Base-by-base conservation (phyloP, 148 eudicot species). In the Fagopyrum homotropicum region DNA sequence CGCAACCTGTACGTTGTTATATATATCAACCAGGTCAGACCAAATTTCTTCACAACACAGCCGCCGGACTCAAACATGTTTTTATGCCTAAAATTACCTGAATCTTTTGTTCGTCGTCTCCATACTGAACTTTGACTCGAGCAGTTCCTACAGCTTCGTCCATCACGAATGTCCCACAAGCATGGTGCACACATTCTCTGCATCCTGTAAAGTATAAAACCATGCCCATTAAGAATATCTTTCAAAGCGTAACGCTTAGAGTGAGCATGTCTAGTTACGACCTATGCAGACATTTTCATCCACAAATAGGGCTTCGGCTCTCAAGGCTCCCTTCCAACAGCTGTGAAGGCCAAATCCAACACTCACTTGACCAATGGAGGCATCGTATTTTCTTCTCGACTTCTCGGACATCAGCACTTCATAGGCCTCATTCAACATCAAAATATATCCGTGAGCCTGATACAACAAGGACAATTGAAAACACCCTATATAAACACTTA, bases 211-310 rank as follows among this genome's bases (percentile, higher is more conserved):
- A 75, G 30, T 55, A 48, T 30, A 29, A 2, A 29, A 7, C 6
- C 45, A 66, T 66, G 43, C n/a, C 2, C 0, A 35, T 35, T 26
- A 52, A 63, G 15, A 14, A 63, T 63, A 19, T 14, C 69, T 19
- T 63, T 63, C 50, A 16, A 16, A 45, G 15, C 12, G 0, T 2
- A 35, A 35, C 40, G 40, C 40, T 35, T 35, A 35, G 40, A 35
- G 40, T 52, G 5, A 50, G 54, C 54, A 50, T 50, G 54, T 29
- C n/a, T 63, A 69, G 16, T 29, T 1, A 56, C 15, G 52, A 87
- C 90, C 91, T 85, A 88, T 81, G 82, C 91, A 88, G 48, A 84
- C 81, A 82, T 83, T 84, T 68, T 83, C 87, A 75, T 88, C 91
- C 26, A 88, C 91, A 80, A 88, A 88, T 16, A 88, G 81, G 77